Conservation (phyloP, 768 basidiomycete species). For the Sistotremastrum suecicum region DNA sequence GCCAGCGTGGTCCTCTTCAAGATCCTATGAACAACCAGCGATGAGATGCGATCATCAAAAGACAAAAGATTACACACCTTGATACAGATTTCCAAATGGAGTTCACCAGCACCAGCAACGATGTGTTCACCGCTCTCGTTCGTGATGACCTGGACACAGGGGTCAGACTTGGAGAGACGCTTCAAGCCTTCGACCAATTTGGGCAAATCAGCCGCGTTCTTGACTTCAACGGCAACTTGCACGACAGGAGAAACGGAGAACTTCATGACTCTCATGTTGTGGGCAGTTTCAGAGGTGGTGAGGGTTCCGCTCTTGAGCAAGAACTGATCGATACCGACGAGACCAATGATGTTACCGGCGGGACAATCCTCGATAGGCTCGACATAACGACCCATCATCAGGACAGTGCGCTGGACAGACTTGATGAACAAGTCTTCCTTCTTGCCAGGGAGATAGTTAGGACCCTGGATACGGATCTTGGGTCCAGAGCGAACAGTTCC, state of each 20-base stretch:
- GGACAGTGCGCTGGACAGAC: constrained; percentile 94
- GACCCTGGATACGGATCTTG: constrained; percentile 98
- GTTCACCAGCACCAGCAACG: constrained; percentile 97
- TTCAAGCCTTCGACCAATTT: constrained; percentile 99
- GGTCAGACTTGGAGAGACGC: constrained; percentile 99
- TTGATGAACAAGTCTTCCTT: constrained; percentile 98
- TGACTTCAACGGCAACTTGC: constrained; percentile 97
- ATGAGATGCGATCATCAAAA: constrained; percentile 1
- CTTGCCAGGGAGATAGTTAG: constrained; percentile 97
- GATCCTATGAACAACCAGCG: constrained; percentile 42
- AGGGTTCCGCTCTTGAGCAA: constrained; percentile 98
- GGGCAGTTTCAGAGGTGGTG: constrained; percentile 94
- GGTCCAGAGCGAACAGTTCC: constrained; percentile 95
- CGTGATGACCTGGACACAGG: constrained; percentile 96
- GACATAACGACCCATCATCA: constrained; percentile 99
- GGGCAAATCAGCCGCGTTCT: constrained; percentile 97
- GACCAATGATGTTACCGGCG: constrained; percentile 95
- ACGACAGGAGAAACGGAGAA: constrained; percentile 99
- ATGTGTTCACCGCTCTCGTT: constrained; percentile 91
- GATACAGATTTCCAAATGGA: constrained; percentile 98
- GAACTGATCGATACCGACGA: constrained; percentile 99
- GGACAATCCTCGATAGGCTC: constrained; percentile 99
- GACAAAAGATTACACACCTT: constrained; percentile 41
- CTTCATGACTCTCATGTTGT: constrained; percentile 99
- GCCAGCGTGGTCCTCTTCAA: constrained; percentile 99